A percentile compares a stretch with the other conserved stretches of the same genome.
Conservation (phyloP, 2,329 filamentous ascomycete genomes). For the Monilinia aucupariae region DNA sequence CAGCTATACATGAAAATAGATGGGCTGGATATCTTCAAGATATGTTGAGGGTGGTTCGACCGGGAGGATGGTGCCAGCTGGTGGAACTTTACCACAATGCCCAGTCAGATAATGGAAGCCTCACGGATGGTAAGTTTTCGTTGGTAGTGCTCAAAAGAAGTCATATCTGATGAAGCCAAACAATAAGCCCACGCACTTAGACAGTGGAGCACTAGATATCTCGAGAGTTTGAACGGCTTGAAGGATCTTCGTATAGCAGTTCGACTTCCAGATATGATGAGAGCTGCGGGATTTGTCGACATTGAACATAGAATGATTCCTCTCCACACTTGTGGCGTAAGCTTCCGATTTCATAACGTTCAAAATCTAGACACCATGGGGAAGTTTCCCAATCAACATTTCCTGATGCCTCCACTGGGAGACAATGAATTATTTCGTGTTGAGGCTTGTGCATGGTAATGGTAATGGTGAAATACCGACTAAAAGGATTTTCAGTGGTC, state of each 20-base stretch:
- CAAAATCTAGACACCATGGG: not conserved
- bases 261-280: constrained; percentile 41
- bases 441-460: not conserved
- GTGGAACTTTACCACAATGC: constrained; percentile 82
- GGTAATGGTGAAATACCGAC: not conserved
- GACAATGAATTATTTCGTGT: not conserved
- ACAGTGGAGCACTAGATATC: constrained; percentile 62
- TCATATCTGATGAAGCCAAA: not conserved
- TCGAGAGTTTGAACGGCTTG: constrained; percentile 53
- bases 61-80: constrained; percentile 81
- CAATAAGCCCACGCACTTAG: constrained; percentile 55
- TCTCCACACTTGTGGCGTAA: constrained; percentile 56
- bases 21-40: constrained; percentile 75
- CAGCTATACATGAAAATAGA: constrained; percentile 41
- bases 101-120: constrained; percentile 78
- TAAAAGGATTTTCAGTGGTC: constrained; percentile 46
- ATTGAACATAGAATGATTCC: constrained; percentile 61
- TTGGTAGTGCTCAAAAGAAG: not conserved
- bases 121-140: constrained; percentile 52
- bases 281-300: constrained; percentile 56
- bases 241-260: constrained; percentile 64
- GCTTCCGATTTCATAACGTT: not conserved
- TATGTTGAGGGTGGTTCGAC: constrained; percentile 64
- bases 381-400: not conserved
- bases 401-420: not conserved